phyloP scores from a whole-genome alignment of 2,329 filamentous ascomycete species.

The Colletotrichum musicola region DNA sequence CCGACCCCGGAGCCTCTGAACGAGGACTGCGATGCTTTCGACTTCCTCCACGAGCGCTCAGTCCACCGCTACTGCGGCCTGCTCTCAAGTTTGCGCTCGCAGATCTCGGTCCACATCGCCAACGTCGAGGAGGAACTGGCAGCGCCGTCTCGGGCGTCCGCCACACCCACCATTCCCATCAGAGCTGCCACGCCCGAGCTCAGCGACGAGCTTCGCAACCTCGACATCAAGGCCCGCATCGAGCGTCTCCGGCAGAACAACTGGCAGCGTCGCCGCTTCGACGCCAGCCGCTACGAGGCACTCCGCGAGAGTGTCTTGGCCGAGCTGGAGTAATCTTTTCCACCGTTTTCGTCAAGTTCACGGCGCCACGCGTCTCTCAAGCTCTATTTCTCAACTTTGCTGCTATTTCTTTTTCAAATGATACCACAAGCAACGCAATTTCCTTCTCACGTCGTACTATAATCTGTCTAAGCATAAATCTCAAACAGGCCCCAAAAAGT shows the following conservation, averaged over 20 bases:
- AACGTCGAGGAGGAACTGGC: constrained; percentile 58
- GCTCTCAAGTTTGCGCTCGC: constrained; percentile 60
- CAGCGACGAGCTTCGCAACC: constrained; percentile 51
- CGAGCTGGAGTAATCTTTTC: constrained; percentile 55
- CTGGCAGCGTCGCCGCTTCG: constrained; percentile 69
- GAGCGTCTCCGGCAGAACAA: constrained; percentile 66
- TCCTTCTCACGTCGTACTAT: not conserved
- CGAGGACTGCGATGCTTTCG: constrained; percentile 41
- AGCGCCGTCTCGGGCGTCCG: constrained; percentile 39
- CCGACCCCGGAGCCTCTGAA: constrained; percentile 36
- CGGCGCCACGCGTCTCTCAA: not conserved
- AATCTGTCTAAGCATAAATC: not conserved
- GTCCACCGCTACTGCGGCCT: constrained; percentile 64
- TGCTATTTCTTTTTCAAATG: constrained; percentile 12
- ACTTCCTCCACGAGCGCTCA: constrained; percentile 58
- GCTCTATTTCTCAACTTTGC: not conserved
- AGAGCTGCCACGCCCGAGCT: constrained; percentile 35
- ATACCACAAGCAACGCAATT: constrained; percentile 27
- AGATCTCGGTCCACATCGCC: constrained; percentile 62
- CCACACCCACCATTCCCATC: constrained; percentile 36
- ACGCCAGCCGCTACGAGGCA: constrained; percentile 64
- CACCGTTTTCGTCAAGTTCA: too few relatives aligned
- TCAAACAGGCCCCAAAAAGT: constrained; percentile 13
- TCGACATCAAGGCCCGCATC: constrained; percentile 64
- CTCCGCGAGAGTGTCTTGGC: constrained; percentile 64